Conservation (phyloP, 768 basidiomycete genomes). For the Trichaptum fuscoviolaceum region DNA sequence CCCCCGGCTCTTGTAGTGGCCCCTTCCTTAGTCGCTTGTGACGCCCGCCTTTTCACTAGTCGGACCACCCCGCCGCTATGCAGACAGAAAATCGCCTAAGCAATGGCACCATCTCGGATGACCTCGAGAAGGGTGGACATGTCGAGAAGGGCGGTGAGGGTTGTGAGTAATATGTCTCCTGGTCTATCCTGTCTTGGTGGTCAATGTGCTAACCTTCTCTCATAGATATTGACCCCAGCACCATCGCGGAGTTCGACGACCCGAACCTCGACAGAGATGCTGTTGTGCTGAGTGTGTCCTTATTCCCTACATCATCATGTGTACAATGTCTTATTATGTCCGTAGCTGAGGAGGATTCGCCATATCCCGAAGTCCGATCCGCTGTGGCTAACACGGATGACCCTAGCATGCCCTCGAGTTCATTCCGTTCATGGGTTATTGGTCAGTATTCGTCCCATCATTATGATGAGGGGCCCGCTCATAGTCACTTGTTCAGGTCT, state of each 20-base stretch:
- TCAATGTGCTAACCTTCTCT: neutral
- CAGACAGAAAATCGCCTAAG: neutral
- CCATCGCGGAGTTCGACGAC: slow-evolving; percentile 34
- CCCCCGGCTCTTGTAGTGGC: neutral
- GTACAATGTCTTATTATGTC: neutral
- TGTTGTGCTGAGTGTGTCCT: slow-evolving; percentile 19
- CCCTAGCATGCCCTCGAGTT: slow-evolving; percentile 50
- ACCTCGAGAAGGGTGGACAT: neutral
- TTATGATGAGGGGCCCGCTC: slow-evolving; percentile 42
- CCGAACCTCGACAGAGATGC: slow-evolving; percentile 39
- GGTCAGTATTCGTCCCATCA: slow-evolving; percentile 40
- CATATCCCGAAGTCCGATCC: slow-evolving; percentile 31
- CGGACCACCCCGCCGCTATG: neutral
- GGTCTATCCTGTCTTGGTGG: neutral
- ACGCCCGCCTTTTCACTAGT: neutral
- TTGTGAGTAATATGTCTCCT: neutral
- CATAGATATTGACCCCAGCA: neutral
- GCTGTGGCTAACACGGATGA: slow-evolving; percentile 66
- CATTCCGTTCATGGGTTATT: slow-evolving; percentile 32
- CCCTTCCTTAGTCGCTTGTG: neutral
- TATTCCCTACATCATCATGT: slow-evolving; percentile 12
- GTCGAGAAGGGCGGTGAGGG: slow-evolving; percentile 1
- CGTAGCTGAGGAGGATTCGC: slow-evolving; percentile 30
- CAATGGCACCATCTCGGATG: neutral
- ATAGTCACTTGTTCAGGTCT: slow-evolving; percentile 30